A percentile compares a stretch with the other conserved stretches of the same genome.
These are phyloP conservation scores for Hypseocharis bilobata DNA, from an alignment of 441 rosid species.

Conservation along the genomic window DNA sequence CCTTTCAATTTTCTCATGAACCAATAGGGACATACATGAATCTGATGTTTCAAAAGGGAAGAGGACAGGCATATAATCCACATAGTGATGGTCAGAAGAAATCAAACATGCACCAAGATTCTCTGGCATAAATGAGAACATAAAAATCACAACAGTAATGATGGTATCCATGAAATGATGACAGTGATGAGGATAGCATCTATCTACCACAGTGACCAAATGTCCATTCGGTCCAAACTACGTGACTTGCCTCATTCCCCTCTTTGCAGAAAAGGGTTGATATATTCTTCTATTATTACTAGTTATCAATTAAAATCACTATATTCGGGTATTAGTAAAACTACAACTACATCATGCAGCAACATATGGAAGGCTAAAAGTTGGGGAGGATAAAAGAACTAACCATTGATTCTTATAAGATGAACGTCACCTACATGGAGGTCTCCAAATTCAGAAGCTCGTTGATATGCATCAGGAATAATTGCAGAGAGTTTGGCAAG, in stretches of 20 bases:
- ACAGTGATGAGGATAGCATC: background rate
- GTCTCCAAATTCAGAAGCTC: slow-evolving; percentile 61
- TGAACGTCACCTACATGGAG: slow-evolving; percentile 84
- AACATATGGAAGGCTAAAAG: background rate
- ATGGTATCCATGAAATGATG: background rate
- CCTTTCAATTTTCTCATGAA: no score
- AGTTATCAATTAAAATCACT: no score
- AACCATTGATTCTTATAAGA: slow-evolving; percentile 58
- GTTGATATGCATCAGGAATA: slow-evolving; percentile 46
- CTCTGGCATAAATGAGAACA: background rate
- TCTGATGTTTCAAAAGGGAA: no score
- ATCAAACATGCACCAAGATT: background rate
- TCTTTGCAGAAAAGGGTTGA: no score
- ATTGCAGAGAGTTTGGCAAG: slow-evolving; percentile 45
- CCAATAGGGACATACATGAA: no score
- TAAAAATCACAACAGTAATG: background rate
- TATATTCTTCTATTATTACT: no score
- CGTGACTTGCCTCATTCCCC: no score
- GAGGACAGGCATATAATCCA: no score
- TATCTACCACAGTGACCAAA: no score
- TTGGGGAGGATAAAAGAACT: slow-evolving; percentile 15
- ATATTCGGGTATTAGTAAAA: background rate
- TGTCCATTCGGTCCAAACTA: no score
- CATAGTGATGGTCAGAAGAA: background rate
- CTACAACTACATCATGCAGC: background rate